Percentiles rank a stretch among this genome's conserved stretches.
These are phyloP conservation scores for Rhynchospora breviuscula DNA, from an alignment of 176 grass and related monocot species.

Conservation along the genomic window DNA sequence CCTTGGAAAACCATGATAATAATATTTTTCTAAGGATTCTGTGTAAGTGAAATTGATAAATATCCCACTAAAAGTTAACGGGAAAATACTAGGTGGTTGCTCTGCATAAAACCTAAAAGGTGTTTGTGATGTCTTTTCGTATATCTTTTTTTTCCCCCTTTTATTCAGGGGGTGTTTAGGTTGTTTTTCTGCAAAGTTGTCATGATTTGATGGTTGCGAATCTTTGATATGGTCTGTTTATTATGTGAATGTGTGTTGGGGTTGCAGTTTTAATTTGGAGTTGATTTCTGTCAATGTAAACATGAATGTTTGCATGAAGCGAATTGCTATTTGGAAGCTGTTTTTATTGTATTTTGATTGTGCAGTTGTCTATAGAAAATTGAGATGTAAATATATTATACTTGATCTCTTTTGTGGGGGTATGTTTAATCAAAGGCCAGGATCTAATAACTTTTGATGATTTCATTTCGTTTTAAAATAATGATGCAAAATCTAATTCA, in stretches of 20 bases:
- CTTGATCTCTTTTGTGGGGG: background rate
- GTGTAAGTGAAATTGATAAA: constrained; percentile 5
- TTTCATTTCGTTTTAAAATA: background rate
- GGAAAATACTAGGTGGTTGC: constrained; percentile 18
- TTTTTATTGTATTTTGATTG: constrained; percentile 17
- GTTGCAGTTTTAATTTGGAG: constrained; percentile 7
- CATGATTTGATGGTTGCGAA: constrained; percentile 1
- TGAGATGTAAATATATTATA: background rate
- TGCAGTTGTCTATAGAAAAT: background rate
- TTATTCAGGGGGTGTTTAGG: background rate
- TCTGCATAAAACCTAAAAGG: constrained; percentile 1
- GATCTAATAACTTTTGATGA: constrained; percentile 2
- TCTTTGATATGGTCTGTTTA: constrained; percentile 29
- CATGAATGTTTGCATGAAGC: constrained; percentile 47
- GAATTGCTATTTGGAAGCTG: constrained; percentile 33
- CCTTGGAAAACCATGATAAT: background rate
- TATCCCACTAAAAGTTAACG: background rate
- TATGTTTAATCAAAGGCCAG: background rate
- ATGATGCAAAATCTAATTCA: background rate
- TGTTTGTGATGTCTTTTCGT: background rate
- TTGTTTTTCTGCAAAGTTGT: constrained; percentile 3
- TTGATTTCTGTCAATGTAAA: constrained; percentile 39
- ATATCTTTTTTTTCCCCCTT: background rate
- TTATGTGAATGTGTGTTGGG: constrained; percentile 29
- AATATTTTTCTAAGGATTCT: constrained; percentile 3